These are phyloP conservation scores for Epicoccum sorghinum DNA, from an alignment of 2,329 filamentous ascomycete genomes.

Conservation along the genomic window DNA sequence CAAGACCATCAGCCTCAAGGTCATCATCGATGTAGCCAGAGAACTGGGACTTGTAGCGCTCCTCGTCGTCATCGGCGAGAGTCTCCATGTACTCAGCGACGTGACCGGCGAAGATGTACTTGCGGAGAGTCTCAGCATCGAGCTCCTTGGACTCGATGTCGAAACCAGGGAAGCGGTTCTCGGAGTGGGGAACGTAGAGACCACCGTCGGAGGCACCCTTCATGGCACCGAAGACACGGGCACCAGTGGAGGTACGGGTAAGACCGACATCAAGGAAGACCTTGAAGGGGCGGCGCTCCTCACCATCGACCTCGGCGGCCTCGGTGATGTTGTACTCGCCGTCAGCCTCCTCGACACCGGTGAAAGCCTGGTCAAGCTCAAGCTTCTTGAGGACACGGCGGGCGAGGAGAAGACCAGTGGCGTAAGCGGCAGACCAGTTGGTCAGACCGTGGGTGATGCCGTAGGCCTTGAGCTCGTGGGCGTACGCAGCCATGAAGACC, in stretches of 20 bases:
- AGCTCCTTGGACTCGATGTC: constrained; percentile 98
- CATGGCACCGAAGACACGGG: constrained; percentile 98
- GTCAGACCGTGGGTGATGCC: constrained; percentile 98
- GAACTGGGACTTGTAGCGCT: constrained; percentile 99
- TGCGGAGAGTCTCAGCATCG: constrained; percentile 93
- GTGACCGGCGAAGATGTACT: constrained; percentile 99
- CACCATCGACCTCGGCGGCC: constrained; percentile 88
- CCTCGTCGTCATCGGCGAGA: constrained; percentile 98
- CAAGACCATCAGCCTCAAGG: constrained; percentile 92
- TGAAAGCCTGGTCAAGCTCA: constrained; percentile 88
- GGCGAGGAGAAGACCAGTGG: constrained; percentile 94
- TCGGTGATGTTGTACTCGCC: constrained; percentile 97
- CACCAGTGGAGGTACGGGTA: constrained; percentile 94
- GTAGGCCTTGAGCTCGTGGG: constrained; percentile 97
- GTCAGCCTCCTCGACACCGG: constrained; percentile 94
- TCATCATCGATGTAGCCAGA: constrained; percentile 96
- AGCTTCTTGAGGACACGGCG: constrained; percentile 98
- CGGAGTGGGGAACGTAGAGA: constrained; percentile 95
- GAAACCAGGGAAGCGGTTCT: constrained; percentile 99
- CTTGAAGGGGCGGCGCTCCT: constrained; percentile 97
- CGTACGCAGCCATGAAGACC: constrained; percentile 71
- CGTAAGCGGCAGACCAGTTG: constrained; percentile 99
- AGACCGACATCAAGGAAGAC: constrained; percentile 98
- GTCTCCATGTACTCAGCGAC: constrained; percentile 99
- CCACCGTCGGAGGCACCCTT: constrained; percentile 99